Conservation (phyloP, 2,329 filamentous ascomycete species). For the Gnomoniopsis smithogilvyi region DNA sequence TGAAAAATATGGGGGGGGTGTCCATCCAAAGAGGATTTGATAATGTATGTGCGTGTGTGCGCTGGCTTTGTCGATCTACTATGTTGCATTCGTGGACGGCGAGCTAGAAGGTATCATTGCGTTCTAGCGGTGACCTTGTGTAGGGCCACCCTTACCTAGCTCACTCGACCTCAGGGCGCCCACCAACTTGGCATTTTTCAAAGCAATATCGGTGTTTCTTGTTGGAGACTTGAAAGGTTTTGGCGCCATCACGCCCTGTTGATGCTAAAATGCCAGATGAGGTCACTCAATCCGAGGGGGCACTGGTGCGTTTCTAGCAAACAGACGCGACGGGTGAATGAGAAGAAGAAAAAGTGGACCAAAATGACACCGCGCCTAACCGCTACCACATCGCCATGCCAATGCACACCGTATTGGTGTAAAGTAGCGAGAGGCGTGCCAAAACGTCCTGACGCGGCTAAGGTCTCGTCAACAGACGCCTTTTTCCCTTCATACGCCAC, state of each 20-base stretch:
- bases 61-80: conserved; percentile 5
- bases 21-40: background rate
- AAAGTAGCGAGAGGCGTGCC: background rate
- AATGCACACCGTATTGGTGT: background rate
- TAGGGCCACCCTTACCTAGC: background rate
- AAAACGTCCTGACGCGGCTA: no score
- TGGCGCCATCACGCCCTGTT: no score
- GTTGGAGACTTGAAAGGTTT: no score
- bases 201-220: background rate
- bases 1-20: background rate
- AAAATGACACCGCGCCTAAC: background rate
- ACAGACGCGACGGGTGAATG: background rate
- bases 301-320: no score
- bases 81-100: background rate
- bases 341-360: no score
- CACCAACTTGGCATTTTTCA: background rate
- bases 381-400: background rate
- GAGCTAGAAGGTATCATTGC: conserved; percentile 16
- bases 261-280: no score
- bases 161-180: background rate
- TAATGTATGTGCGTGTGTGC: background rate
- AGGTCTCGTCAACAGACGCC: background rate
- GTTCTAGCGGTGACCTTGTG: conserved; percentile 15
- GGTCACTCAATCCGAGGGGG: no score
- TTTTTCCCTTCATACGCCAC: background rate